These are phyloP conservation scores for Mercurialis annua DNA, from an alignment of 345 rosid genomes.

Conservation along the genomic window DNA sequence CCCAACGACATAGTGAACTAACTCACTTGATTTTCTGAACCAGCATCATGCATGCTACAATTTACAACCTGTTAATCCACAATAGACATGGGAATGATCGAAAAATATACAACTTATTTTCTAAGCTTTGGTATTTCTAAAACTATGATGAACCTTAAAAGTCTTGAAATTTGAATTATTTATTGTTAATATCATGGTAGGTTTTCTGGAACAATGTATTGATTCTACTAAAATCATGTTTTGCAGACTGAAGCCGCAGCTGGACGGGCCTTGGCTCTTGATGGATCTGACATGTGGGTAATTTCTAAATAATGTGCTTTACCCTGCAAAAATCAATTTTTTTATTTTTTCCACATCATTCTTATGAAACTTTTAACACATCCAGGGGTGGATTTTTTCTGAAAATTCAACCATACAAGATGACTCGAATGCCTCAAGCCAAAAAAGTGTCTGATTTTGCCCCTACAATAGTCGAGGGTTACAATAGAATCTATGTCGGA, in stretches of 20 bases:
- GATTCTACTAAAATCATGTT: not conserved
- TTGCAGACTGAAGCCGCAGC: conserved; percentile 75
- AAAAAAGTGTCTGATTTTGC: conserved; percentile 45
- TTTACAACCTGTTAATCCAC: not conserved
- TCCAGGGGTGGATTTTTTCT: conserved; percentile 81
- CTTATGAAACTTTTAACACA: conserved; percentile 22
- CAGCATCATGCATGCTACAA: not conserved
- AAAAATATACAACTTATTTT: not conserved
- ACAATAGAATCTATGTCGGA: conserved; percentile 80
- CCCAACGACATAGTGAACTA: not conserved
- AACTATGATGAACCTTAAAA: not conserved
- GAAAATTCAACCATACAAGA: conserved; percentile 72
- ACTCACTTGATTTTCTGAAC: not conserved
- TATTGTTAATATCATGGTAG: not conserved
- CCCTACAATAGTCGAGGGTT: conserved; percentile 70
- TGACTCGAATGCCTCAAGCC: conserved; percentile 41
- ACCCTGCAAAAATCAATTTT: not conserved
- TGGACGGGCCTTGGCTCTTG: conserved; percentile 68
- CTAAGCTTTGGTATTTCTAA: not conserved
- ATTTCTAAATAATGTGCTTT: conserved; percentile 3
- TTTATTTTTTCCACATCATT: conserved; percentile 1
- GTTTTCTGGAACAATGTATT: not conserved
- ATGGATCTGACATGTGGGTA: conserved; percentile 81
- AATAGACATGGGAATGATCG: not conserved
- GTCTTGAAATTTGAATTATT: not conserved